Base-by-base conservation (phyloP, 2,329 filamentous ascomycete species). In the Alternaria sp. region DNA sequence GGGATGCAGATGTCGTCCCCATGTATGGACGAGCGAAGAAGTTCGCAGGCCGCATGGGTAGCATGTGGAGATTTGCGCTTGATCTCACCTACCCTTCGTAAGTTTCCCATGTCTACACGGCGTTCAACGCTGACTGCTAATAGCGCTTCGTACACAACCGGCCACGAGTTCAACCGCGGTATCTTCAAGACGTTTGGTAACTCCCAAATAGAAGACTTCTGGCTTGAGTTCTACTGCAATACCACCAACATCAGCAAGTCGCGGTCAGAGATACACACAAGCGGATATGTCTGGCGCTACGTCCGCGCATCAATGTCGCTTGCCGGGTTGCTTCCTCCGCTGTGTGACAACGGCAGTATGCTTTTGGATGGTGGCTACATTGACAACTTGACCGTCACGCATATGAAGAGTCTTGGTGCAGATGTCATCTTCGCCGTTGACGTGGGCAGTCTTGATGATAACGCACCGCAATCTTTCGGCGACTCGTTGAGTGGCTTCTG, bases 121-220 rank as follows among this genome's bases (percentile, higher is more conserved):
- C 14, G 1, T 14, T 13, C 17, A 2, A 29, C 11, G 56, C 72
- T 70, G 62, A 70, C 37, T 46, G 2, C 1, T 0, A 13, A 1
- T 50, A 80, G 78, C 5, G 92, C 92, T 7, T 97, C 94, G 1
- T 99, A 99, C 79, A 99, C 96, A 0, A 99, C 95, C 0, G 95
- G 95, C 0, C 95, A 99, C 74, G 95, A 99, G 72, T 99, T 99
- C 85, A 99, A 99, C 71, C 91, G 95, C 6, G 95, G 95, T 39
- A 97, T 99, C 65, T 99, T 97, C 86, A 99, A 99, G 78, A 93
- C 94, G 0, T 97, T 99, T 75, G 95, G 93, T 13, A 92, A 97
- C 71, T 91, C 92, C 9, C 95, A 98, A 74, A 98, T 99, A 57
- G 95, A 99, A 79, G 95, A 99, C 77, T 99, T 98, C 72, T 99